These are phyloP conservation scores for Colletotrichum endophyticum DNA, from an alignment of 2,329 filamentous ascomycete species.

Conservation along the genomic window DNA sequence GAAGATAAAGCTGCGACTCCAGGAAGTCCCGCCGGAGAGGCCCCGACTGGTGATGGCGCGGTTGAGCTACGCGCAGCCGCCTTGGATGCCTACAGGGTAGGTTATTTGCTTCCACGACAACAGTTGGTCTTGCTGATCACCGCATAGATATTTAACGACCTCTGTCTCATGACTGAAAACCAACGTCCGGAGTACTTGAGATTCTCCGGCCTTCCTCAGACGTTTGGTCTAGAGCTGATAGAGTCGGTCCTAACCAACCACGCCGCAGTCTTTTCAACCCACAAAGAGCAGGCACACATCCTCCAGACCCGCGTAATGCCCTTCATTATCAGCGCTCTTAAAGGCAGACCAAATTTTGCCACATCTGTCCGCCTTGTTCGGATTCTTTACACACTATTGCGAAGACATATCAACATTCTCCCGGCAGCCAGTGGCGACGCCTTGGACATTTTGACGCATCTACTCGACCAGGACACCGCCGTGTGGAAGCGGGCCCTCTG, in stretches of 20 bases:
- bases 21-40: slow-evolving; percentile 67
- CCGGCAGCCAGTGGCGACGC: slow-evolving; percentile 83
- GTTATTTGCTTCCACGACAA: slow-evolving; percentile 7
- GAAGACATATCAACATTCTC: slow-evolving; percentile 77
- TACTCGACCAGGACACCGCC: slow-evolving; percentile 84
- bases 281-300: slow-evolving; percentile 82
- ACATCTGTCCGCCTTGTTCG: slow-evolving; percentile 82
- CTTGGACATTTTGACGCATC: slow-evolving; percentile 79
- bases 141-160: slow-evolving; percentile 78
- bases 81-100: slow-evolving; percentile 80
- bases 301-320: slow-evolving; percentile 82
- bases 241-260: slow-evolving; percentile 90
- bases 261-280: slow-evolving; percentile 76
- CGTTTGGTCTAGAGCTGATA: slow-evolving; percentile 89
- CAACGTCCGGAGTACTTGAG: slow-evolving; percentile 83
- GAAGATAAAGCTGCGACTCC: slow-evolving; percentile 71
- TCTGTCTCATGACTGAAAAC: slow-evolving; percentile 86
- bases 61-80: slow-evolving; percentile 76
- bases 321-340: slow-evolving; percentile 77
- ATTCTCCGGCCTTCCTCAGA: slow-evolving; percentile 77
- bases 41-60: slow-evolving; percentile 67
- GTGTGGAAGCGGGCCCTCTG: slow-evolving; percentile 89
- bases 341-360: slow-evolving; percentile 79
- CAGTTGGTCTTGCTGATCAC: slow-evolving; percentile 1
- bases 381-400: slow-evolving; percentile 81